phyloP scores from a whole-genome alignment of 129 eudicot genomes.

The Artemisia argyi region DNA sequence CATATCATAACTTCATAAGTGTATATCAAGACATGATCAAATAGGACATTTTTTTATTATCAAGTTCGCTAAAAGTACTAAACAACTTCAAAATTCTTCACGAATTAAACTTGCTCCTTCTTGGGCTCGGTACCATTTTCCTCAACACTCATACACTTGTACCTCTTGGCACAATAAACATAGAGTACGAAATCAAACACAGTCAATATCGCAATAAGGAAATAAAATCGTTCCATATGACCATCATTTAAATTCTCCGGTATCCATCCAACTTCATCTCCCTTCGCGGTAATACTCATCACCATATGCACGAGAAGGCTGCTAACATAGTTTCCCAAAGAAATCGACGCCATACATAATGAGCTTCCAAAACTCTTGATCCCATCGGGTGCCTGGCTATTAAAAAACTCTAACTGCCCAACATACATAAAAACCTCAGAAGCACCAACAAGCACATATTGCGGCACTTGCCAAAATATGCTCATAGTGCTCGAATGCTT shows the following conservation, averaged over 20 bases:
- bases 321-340: no score
- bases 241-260: conserved; percentile 62
- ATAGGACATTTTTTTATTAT: not conserved
- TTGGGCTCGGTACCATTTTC: conserved; percentile 25
- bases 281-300: conserved; percentile 53
- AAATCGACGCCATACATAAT: conserved; percentile 58
- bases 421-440: conserved; percentile 94
- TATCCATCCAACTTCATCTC: conserved; percentile 61
- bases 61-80: no score
- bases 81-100: conserved; percentile 3
- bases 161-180: conserved; percentile 64
- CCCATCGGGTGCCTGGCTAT: conserved; percentile 85
- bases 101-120: conserved; percentile 28
- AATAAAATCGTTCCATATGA: conserved; percentile 80
- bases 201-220: conserved; percentile 55
- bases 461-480: conserved; percentile 88
- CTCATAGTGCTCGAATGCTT: conserved; percentile 41
- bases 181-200: conserved; percentile 56
- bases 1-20: no score
- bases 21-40: no score
- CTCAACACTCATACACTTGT: conserved; percentile 41
- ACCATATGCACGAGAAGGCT: conserved; percentile 58
- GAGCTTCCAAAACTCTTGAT: conserved; percentile 91
- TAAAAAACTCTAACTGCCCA: conserved; percentile 77
- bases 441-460: conserved; percentile 77